Evolutionary conservation across 768 basidiomycete genomes (phyloP), one percentile per base, ranked within the genome.

Genomic region (Serpula lacrymans): DNA sequence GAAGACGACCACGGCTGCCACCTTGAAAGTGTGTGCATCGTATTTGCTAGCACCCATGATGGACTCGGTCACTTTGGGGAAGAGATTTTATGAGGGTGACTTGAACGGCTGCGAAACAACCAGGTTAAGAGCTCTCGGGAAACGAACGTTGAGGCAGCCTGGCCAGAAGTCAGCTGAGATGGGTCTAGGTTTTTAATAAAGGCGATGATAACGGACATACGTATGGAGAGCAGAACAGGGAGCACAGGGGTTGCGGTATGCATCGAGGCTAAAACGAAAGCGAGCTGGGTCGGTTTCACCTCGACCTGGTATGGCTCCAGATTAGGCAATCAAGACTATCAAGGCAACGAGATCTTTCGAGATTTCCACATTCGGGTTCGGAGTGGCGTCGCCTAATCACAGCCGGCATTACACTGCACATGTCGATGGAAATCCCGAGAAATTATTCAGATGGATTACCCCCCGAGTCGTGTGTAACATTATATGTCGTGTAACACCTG

Each of bases 1-100:
- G 63, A 89, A 89, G 6, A 70, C 48, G 46, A 88, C 84, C 18
- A 89, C 86, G n/a, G 60, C 75, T 12, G 80, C 78, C 33, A 88
- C 79, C 57, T 80, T 69, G 41, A 74, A 46, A 25, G 61, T 63
- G 39, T 67, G 65, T 9, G 63, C 24, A 34, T 37, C 49, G 49
- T 62, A 46, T 37, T 29, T 47, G 37, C 44, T 50, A 39, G 55
- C 34, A 45, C 53, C 26, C 17, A 9, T 42, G 9, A 26, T 21
- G 13, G 10, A 39, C 12, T 39, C 9, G 27, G 9, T 8, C 14
- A 18, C n/a, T 6, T 18, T 33, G 31, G 31, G n/a, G 27, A 28
- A n/a, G n/a, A n/a, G n/a, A n/a, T n/a, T n/a, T n/a, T n/a, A n/a
- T n/a, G n/a, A n/a, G n/a, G n/a, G n/a, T n/a, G n/a, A n/a, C n/a